Conservation (phyloP, 768 basidiomycete species). For the Termitomyces bulborhizus region DNA sequence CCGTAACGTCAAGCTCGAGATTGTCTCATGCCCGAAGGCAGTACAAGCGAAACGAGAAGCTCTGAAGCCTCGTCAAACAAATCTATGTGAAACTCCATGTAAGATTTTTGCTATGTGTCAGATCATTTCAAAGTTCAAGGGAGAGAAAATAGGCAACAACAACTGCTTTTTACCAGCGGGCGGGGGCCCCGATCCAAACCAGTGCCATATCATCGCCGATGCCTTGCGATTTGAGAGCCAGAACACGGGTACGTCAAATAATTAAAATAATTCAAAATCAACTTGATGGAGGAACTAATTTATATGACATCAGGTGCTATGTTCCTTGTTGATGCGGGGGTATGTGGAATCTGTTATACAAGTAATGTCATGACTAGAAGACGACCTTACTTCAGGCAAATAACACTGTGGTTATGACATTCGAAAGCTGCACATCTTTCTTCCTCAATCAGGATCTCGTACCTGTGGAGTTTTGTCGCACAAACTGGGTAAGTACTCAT, state of each 20-base stretch:
- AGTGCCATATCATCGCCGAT: slow-evolving; percentile 44
- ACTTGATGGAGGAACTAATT: not conserved
- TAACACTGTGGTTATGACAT: slow-evolving; percentile 35
- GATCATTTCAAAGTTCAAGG: not conserved
- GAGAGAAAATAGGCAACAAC: slow-evolving; percentile 24
- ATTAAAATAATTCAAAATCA: not conserved
- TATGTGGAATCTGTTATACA: slow-evolving; percentile 7
- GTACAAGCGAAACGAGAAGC: slow-evolving; percentile 4
- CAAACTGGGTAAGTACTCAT: slow-evolving; percentile 33
- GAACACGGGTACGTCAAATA: slow-evolving; percentile 29
- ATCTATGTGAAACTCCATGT: slow-evolving; percentile 40
- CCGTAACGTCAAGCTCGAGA: slow-evolving; percentile 34
- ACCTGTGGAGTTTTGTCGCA: slow-evolving; percentile 37
- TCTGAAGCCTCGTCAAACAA: slow-evolving; percentile 23
- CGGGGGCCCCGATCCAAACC: slow-evolving; percentile 41
- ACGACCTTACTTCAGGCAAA: slow-evolving; percentile 17
- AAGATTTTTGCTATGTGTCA: slow-evolving; percentile 2
- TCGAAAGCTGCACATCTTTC: slow-evolving; percentile 37
- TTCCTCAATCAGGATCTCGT: slow-evolving; percentile 40
- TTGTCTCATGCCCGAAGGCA: slow-evolving; percentile 25
- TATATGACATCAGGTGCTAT: slow-evolving; percentile 17
- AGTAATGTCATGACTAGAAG: not conserved
- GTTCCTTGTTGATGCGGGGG: slow-evolving; percentile 26
- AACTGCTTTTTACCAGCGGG: slow-evolving; percentile 41
- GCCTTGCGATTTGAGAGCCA: slow-evolving; percentile 40